A percentile compares a stretch with the other conserved stretches of the same genome.
These are phyloP conservation scores for Saraca asoca DNA, from an alignment of 331 rosid genomes.

Conservation along the genomic window DNA sequence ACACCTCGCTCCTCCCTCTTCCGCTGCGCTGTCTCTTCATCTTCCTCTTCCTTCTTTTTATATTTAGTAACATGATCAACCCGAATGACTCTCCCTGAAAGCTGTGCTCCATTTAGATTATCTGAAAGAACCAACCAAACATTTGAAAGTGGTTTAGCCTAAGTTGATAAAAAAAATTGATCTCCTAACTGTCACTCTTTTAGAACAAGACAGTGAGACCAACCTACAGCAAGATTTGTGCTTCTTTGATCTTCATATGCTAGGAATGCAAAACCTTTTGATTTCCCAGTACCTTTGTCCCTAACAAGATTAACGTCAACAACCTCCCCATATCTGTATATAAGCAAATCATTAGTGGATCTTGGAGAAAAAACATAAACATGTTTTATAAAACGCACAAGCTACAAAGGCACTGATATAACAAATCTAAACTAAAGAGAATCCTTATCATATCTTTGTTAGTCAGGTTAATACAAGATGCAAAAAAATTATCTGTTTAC, in stretches of 20 bases:
- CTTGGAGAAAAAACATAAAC: background rate
- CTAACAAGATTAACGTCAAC: slow-evolving; percentile 92
- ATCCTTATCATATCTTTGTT: background rate
- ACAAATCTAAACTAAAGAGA: background rate
- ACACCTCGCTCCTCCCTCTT: slow-evolving; percentile 92
- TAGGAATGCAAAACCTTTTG: slow-evolving; percentile 85
- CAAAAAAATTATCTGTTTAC: background rate
- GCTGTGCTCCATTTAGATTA: slow-evolving; percentile 85
- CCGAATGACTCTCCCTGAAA: slow-evolving; percentile 75
- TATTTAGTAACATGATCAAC: slow-evolving; percentile 84
- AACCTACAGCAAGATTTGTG: slow-evolving; percentile 88
- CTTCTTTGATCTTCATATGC: slow-evolving; percentile 96
- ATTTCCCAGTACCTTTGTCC: slow-evolving; percentile 87
- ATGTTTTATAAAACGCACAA: background rate
- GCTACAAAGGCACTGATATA: background rate
- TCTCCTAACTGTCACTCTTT: background rate
- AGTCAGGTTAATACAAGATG: too few relatives aligned
- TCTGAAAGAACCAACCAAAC: slow-evolving; percentile 44
- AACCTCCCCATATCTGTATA: slow-evolving; percentile 70
- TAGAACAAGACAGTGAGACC: slow-evolving; percentile 25
- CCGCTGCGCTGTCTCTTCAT: slow-evolving; percentile 75
- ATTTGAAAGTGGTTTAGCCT: slow-evolving; percentile 4
- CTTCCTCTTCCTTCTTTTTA: slow-evolving; percentile 93
- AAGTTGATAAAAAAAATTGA: background rate
- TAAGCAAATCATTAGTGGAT: background rate